Percentiles rank a stretch among this genome's conserved stretches.
Conservation (phyloP, 306 rosid species). For the Abrus precatorius region DNA sequence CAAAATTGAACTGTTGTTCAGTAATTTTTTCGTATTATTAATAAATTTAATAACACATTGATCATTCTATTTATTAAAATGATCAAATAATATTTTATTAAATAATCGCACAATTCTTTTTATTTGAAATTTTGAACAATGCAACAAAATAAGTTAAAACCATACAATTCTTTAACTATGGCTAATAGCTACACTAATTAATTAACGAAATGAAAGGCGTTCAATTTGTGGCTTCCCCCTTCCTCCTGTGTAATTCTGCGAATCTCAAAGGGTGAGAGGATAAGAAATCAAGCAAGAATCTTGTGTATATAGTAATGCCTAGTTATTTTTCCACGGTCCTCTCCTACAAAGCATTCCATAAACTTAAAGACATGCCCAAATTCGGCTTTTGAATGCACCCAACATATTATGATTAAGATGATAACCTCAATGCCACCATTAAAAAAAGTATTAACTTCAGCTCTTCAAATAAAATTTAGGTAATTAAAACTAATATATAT, state of each 20-base stretch:
- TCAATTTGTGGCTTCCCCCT: neutral
- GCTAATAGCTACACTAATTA: neutral
- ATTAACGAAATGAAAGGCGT: neutral
- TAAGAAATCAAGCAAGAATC: constrained; percentile 42
- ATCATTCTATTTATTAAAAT: too few relatives aligned
- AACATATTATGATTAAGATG: constrained; percentile 18
- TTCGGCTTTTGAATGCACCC: constrained; percentile 31
- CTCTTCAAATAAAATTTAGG: too few relatives aligned
- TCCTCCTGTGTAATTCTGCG: neutral
- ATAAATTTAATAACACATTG: neutral
- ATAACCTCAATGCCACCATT: constrained; percentile 13
- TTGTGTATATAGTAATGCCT: constrained; percentile 1
- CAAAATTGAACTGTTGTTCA: neutral
- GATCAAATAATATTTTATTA: neutral
- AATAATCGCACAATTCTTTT: neutral
- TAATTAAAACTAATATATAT: too few relatives aligned
- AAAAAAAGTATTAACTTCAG: too few relatives aligned
- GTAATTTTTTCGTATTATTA: neutral
- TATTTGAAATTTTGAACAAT: neutral
- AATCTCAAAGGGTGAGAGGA: neutral
- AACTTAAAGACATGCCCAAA: constrained; percentile 23
- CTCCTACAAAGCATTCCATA: constrained; percentile 33
- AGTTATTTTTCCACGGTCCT: neutral
- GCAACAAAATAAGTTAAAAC: too few relatives aligned
- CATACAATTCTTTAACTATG: neutral